phyloP scores from a whole-genome alignment of 202 grass and related monocot species.

The Zizania palustris region DNA sequence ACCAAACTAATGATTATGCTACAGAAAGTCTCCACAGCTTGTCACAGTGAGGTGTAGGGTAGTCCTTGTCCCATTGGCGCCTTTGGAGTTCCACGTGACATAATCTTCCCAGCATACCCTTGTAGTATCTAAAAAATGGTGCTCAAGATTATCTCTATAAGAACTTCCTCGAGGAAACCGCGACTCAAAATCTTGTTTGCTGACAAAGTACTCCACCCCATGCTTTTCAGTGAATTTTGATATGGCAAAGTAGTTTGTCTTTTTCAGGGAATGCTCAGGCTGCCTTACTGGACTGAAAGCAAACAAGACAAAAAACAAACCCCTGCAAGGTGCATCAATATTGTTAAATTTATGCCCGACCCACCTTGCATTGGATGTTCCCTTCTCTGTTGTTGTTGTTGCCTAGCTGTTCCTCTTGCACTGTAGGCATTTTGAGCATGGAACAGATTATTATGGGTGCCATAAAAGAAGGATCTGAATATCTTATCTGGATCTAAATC shows the following conservation, averaged over 20 bases:
- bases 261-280: constrained; percentile 74
- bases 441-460: constrained; percentile 59
- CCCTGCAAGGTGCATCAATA: constrained; percentile 53
- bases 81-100: constrained; percentile 73
- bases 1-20: constrained; percentile 45
- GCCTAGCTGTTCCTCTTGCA: constrained; percentile 55
- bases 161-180: constrained; percentile 63
- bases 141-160: constrained; percentile 71
- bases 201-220: constrained; percentile 82
- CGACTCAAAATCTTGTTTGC: constrained; percentile 75
- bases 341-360: constrained; percentile 44
- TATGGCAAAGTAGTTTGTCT: constrained; percentile 60
- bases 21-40: constrained; percentile 56
- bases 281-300: constrained; percentile 57
- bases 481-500: constrained; percentile 84
- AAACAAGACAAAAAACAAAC: constrained; percentile 59
- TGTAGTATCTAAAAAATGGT: constrained; percentile 74
- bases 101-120: constrained; percentile 53
- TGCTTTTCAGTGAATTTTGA: constrained; percentile 65
- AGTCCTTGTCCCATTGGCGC: constrained; percentile 57
- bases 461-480: constrained; percentile 85
- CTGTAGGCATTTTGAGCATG: constrained; percentile 50
- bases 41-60: constrained; percentile 83
- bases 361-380: constrained; percentile 47
- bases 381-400: constrained; percentile 55